These are phyloP conservation scores for Ceratobasidium sp. DNA, from an alignment of 1,284 basidiomycete species.

Conservation along the genomic window DNA sequence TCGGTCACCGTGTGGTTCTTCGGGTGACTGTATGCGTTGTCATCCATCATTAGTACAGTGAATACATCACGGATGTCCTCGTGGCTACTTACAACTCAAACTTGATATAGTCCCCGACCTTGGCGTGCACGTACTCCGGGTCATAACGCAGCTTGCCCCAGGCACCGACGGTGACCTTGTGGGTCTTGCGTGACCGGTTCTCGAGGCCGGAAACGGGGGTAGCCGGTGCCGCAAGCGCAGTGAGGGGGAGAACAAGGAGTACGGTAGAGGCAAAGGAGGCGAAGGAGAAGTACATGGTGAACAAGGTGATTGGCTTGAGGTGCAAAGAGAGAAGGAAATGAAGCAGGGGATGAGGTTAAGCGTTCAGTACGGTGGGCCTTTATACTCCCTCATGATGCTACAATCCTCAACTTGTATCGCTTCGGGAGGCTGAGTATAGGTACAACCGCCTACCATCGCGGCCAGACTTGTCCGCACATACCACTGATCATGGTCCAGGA, in stretches of 20 bases:
- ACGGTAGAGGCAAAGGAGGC: slow-evolving; percentile 17
- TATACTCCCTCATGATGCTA: not conserved
- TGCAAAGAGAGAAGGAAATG: not conserved
- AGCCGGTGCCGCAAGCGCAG: slow-evolving; percentile 3
- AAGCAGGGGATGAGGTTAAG: not conserved
- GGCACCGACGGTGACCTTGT: slow-evolving; percentile 26
- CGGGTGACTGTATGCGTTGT: slow-evolving; percentile 13
- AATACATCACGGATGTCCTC: no score
- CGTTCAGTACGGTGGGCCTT: not conserved
- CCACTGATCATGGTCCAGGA: not conserved
- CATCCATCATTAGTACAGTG: not conserved
- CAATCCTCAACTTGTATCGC: not conserved
- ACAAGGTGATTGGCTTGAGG: not conserved
- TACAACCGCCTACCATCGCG: not conserved
- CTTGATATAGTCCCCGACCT: slow-evolving; percentile 23
- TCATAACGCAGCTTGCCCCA: slow-evolving; percentile 9
- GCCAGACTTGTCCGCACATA: not conserved
- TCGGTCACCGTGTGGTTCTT: slow-evolving; percentile 40
- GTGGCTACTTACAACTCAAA: slow-evolving; percentile 25
- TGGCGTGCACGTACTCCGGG: slow-evolving; percentile 25
- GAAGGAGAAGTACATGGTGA: slow-evolving; percentile 29
- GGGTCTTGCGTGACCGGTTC: not conserved
- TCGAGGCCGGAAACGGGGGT: not conserved
- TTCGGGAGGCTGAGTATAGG: not conserved
- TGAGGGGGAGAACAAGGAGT: slow-evolving; percentile 26